Percentiles rank a stretch among this genome's conserved stretches.
Conservation (phyloP, 2,329 filamentous ascomycete species). For the Penicillium sp. region DNA sequence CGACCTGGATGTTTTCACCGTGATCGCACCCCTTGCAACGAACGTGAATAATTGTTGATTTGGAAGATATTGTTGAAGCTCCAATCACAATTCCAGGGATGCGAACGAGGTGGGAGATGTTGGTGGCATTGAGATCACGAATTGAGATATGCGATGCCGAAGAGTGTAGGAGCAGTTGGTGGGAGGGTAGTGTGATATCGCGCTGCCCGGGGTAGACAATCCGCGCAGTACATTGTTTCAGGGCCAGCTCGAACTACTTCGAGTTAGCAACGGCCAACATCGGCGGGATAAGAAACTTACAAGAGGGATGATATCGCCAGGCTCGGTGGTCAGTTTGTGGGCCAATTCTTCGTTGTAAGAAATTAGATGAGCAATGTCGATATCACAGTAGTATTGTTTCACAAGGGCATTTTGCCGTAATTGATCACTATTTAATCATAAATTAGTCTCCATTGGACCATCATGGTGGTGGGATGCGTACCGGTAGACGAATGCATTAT, state of each 20-base stretch:
- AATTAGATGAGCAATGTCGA: constrained; percentile 93
- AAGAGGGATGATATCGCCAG: constrained; percentile 86
- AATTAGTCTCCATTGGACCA: constrained; percentile 5
- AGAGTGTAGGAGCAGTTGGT: constrained; percentile 93
- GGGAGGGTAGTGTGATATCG: constrained; percentile 73
- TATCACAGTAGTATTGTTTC: constrained; percentile 92
- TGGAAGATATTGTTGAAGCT: constrained; percentile 93
- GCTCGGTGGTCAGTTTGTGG: constrained; percentile 83
- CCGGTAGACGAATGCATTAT: constrained; percentile 95
- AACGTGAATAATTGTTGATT: constrained; percentile 82
- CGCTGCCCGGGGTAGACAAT: constrained; percentile 81
- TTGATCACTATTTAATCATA: constrained; percentile 68
- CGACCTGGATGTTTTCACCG: constrained; percentile 67
- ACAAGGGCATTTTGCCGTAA: constrained; percentile 90
- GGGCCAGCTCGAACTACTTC: constrained; percentile 78
- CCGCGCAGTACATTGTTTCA: constrained; percentile 87
- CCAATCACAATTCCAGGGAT: constrained; percentile 98
- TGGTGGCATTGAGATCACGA: constrained; percentile 86
- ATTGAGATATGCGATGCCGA: constrained; percentile 89
- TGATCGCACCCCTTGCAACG: constrained; percentile 85
- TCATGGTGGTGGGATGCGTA: constrained; percentile 41
- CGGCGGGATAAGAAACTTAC: constrained; percentile 51
- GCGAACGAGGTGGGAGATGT: constrained; percentile 89
- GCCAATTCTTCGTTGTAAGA: constrained; percentile 95
- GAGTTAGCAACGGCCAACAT: constrained; percentile 5